Conservation (phyloP, 257 asterid species). For the Nyctanthes arbortristis region DNA sequence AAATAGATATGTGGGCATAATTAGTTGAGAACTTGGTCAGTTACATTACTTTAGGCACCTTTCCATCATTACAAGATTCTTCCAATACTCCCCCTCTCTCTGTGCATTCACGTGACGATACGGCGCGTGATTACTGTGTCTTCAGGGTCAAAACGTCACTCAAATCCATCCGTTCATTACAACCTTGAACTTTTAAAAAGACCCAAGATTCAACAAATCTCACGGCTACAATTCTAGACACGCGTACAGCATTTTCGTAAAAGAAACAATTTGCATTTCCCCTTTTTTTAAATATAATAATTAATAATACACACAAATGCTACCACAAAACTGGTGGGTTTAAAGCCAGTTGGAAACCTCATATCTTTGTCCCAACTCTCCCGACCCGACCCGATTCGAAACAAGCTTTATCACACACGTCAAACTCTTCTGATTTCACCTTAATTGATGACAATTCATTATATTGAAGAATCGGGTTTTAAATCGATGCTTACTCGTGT, state of each 20-base stretch:
- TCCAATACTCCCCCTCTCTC: background rate
- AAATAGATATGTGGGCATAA: constrained; percentile 21
- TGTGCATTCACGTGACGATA: constrained; percentile 13
- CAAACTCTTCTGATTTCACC: too few species aligned
- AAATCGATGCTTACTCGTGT: too few species aligned
- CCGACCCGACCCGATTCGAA: background rate
- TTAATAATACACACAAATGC: constrained; percentile 33
- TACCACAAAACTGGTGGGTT: constrained; percentile 24
- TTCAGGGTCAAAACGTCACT: constrained; percentile 9
- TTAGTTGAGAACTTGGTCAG: constrained; percentile 29
- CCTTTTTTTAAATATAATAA: too few species aligned
- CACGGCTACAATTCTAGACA: constrained; percentile 33
- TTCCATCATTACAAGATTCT: constrained; percentile 32
- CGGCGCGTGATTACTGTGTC: constrained; percentile 41
- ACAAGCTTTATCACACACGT: too few species aligned
- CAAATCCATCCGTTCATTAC: constrained; percentile 28
- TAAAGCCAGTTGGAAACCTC: constrained; percentile 46
- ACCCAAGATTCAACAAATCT: constrained; percentile 24
- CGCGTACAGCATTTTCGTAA: constrained; percentile 29
- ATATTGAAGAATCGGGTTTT: too few species aligned
- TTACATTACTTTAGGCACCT: constrained; percentile 18
- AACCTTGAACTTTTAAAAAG: constrained; percentile 10
- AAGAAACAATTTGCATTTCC: constrained; percentile 26
- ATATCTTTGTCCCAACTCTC: background rate
- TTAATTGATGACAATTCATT: too few species aligned